phyloP scores from a whole-genome alignment of 805 yeast genomes.

The Monosporozyma siamensis region DNA sequence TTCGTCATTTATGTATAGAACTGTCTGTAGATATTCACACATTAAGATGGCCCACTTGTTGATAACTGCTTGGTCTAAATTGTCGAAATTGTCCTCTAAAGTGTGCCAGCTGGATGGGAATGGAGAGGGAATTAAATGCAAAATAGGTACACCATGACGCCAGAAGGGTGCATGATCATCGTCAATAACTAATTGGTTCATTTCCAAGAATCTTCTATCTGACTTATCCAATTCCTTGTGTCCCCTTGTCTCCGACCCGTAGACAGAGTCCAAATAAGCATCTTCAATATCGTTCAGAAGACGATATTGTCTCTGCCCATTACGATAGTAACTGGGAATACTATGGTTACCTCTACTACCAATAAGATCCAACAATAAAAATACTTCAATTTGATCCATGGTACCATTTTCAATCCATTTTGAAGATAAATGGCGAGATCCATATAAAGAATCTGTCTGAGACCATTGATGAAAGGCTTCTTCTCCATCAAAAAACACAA shows the following conservation, averaged over 20 bases:
- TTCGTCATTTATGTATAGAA: neutral
- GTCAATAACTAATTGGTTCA: slow-evolving; percentile 12
- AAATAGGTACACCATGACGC: slow-evolving; percentile 36
- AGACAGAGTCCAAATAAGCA: slow-evolving; percentile 1
- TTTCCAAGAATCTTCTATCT: slow-evolving; percentile 8
- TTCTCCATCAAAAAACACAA: slow-evolving; percentile 53
- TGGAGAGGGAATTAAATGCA: slow-evolving; percentile 44
- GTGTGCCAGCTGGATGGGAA: slow-evolving; percentile 51
- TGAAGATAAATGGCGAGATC: slow-evolving; percentile 42
- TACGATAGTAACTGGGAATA: slow-evolving; percentile 33
- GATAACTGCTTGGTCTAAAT: slow-evolving; percentile 33
- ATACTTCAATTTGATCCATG: slow-evolving; percentile 33
- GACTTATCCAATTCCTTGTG: slow-evolving; percentile 9
- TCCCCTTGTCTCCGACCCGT: neutral
- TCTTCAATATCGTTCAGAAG: slow-evolving; percentile 32
- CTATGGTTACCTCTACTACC: slow-evolving; percentile 30
- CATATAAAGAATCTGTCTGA: slow-evolving; percentile 44
- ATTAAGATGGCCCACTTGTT: slow-evolving; percentile 40
- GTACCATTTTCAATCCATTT: slow-evolving; percentile 26
- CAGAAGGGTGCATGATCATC: slow-evolving; percentile 52
- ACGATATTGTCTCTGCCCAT: slow-evolving; percentile 33
- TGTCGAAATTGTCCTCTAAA: slow-evolving; percentile 36
- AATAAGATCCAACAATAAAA: slow-evolving; percentile 43
- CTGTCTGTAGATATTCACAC: slow-evolving; percentile 29
- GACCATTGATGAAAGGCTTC: slow-evolving; percentile 51